Base-by-base conservation (phyloP, 495 filamentous ascomycete species). In the Chaetomidium leptoderma region DNA sequence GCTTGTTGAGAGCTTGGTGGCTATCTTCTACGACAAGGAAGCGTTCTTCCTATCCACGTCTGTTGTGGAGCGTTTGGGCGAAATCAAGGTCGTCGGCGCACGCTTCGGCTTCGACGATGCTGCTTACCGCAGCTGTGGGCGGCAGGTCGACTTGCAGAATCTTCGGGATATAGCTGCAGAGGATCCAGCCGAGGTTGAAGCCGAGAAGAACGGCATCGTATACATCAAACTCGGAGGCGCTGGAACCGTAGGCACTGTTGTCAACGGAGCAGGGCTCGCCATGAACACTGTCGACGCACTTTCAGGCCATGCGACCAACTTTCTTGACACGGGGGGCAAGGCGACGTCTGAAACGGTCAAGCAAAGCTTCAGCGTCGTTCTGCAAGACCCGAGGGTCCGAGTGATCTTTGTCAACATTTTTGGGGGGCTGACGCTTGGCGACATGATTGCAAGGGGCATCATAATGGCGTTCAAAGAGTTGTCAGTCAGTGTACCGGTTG, bases 221-320 rank as follows among this genome's bases (percentile, higher is more conserved):
- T 91, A 88, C 64, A 70, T 90, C 63, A 85, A 71, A 48, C 69
- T 82, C 6, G n/a, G 49, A 1, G 80, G 80, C 0, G 63, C 75
- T 48, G 79, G 81, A 45, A 49, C 47, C 4, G 81, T 92, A 57
- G 89, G 88, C 27, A 92, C 87, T 3, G 70, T 91, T 32, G 88
- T 92, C 56, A 95, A 95, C 65, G 91, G 91, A 42, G 91, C 91
- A 24, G 91, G 91, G 4, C 83, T 95, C 21, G 90, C 90, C 10
- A 95, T 96, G 90, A 95, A 95, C 71, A 95, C 91, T 0, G 83
- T 90, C 56, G 91, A 95, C 65, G 86, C 87, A 3, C 81, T 95
- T 7, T 76, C 79, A 4, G 85, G 84, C 45, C 72, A 78, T 42
- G 83, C 82, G 27, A 80, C 89, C 29, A 95, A 95, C 58, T 95